These are phyloP conservation scores for Pseudozyma sp. DNA, from an alignment of 1,284 basidiomycete species.

Conservation along the genomic window DNA sequence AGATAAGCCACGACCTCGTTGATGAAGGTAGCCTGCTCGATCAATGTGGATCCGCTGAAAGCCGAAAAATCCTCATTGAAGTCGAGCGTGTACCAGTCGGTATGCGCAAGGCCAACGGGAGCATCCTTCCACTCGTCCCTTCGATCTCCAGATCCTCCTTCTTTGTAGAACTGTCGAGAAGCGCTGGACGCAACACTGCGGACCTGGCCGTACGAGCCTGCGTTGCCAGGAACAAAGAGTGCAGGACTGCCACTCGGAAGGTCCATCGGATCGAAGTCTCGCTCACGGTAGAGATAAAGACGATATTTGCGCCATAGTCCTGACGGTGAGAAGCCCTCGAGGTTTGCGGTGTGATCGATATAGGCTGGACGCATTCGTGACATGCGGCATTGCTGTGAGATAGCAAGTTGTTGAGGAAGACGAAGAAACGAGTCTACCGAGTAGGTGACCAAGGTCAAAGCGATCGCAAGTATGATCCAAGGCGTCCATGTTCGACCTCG, in stretches of 20 bases:
- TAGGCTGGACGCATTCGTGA: slow-evolving; percentile 97
- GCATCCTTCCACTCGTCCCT: slow-evolving; percentile 51
- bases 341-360: slow-evolving; percentile 71
- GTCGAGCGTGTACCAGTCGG: slow-evolving; percentile 75
- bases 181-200: slow-evolving; percentile 94
- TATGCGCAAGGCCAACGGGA: slow-evolving; percentile 30
- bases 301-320: slow-evolving; percentile 80
- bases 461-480: slow-evolving; percentile 30
- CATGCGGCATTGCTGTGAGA: slow-evolving; percentile 82
- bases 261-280: slow-evolving; percentile 26
- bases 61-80: slow-evolving; percentile 98
- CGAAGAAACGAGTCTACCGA: slow-evolving; percentile 43
- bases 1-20: slow-evolving; percentile 81
- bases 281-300: slow-evolving; percentile 89
- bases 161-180: slow-evolving; percentile 79
- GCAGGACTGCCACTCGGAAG: slow-evolving; percentile 74
- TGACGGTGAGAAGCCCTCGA: slow-evolving; percentile 75
- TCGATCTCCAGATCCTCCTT: slow-evolving; percentile 70
- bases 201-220: slow-evolving; percentile 92
- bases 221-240: slow-evolving; percentile 96
- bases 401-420: slow-evolving; percentile 45
- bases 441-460: slow-evolving; percentile 21
- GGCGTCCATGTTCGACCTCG: slow-evolving; percentile 21
- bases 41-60: slow-evolving; percentile 88
- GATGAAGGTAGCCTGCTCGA: slow-evolving; percentile 84